phyloP scores from a whole-genome alignment of 768 basidiomycete genomes.

The Cystobasidium onofrii region DNA sequence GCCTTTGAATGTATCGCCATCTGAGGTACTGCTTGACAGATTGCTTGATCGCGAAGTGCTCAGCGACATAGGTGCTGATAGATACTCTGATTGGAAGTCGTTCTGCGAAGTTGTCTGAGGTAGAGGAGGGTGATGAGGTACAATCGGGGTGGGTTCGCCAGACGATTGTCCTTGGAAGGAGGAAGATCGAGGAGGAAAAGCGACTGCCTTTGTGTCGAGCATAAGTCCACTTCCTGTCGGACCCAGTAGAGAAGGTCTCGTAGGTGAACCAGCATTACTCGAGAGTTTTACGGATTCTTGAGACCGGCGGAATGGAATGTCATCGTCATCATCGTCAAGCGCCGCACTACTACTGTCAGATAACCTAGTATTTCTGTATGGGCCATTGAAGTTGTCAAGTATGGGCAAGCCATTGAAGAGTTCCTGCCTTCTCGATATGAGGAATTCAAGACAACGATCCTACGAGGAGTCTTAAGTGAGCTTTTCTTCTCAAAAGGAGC shows the following conservation, averaged over 20 bases:
- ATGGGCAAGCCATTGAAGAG: constrained; percentile 19
- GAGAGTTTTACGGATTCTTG: constrained; percentile 12
- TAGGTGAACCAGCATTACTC: not conserved
- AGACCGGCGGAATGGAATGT: constrained; percentile 22
- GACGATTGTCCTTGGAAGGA: not conserved
- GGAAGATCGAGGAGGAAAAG: constrained; percentile 1
- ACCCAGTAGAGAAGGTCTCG: not conserved
- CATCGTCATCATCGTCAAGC: constrained; percentile 21
- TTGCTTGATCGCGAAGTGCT: not conserved
- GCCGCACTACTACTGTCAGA: not conserved
- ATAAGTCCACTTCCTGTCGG: not conserved
- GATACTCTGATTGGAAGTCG: not conserved
- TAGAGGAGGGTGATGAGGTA: not conserved
- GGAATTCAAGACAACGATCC: constrained; percentile 22
- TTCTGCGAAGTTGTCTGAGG: not conserved
- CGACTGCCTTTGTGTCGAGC: not conserved
- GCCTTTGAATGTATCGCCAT: not conserved
- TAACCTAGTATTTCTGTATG: not conserved
- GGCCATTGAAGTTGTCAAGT: not conserved
- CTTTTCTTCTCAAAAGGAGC: not conserved
- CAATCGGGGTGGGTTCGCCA: not conserved
- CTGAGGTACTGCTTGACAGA: not conserved
- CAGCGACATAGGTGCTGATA: not conserved
- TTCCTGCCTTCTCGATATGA: not conserved
- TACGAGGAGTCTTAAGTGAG: not conserved